Conservation (phyloP, 108 stramenopile species). For the Pseudonitzschia delicatissima region DNA sequence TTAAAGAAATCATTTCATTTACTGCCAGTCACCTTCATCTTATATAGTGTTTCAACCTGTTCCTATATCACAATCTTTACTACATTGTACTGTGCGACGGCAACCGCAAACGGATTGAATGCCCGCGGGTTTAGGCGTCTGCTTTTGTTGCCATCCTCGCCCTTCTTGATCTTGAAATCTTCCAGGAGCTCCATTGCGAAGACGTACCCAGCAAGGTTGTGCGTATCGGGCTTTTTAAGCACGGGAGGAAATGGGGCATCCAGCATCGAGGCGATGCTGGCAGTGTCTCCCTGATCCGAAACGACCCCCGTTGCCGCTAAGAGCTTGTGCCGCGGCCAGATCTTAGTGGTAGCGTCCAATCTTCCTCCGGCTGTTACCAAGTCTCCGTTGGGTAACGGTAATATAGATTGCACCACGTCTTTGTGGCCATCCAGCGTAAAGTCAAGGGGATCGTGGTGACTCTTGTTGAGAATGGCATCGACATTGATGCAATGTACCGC, state of each 20-base stretch:
- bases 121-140: neutral
- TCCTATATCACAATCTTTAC: conserved; percentile 44
- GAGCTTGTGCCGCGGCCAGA: conserved; percentile 34
- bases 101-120: conserved; percentile 31
- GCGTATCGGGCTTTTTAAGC: conserved; percentile 8
- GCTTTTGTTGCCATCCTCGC: neutral
- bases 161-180: conserved; percentile 23
- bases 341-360: conserved; percentile 41
- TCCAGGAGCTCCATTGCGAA: conserved; percentile 42
- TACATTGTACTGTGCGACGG: conserved; percentile 52
- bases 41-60: no score
- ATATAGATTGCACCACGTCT: conserved; percentile 40
- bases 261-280: neutral
- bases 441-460: neutral
- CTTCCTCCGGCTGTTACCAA: conserved; percentile 51
- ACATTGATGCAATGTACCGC: conserved; percentile 5
- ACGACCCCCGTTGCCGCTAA: neutral
- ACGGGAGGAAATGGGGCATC: neutral
- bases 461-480: neutral
- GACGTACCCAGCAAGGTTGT: conserved; percentile 40
- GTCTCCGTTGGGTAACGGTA: conserved; percentile 45
- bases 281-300: neutral
- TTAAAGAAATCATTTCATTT: no score
- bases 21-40: no score
- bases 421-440: conserved; percentile 12